Evolutionary conservation across 2,329 filamentous ascomycete genomes (phyloP), one percentile per base, ranked within the genome.

Genomic region (Colletotrichum incanum): DNA sequence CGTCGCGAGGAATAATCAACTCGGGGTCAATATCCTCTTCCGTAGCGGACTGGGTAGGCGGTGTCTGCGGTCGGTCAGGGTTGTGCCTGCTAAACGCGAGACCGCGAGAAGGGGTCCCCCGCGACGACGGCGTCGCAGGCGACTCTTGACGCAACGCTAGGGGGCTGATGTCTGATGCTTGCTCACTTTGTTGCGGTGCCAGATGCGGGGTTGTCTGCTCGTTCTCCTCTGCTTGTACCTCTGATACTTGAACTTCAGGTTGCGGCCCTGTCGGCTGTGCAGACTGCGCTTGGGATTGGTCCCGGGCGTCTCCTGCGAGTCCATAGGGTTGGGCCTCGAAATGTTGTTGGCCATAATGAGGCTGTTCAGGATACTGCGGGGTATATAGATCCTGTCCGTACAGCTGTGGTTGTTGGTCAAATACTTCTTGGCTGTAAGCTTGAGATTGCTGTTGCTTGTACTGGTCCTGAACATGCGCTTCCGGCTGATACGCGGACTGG

Each of bases 11-110:
- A 7, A 73, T 45, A 50, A 79, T 77, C 2, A 59, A 11, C 5
- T 76, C 70, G 11, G 76, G 66, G 14, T 77, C 75, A 6, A 66
- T 28, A 0, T 75, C 75, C 5, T 20, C 58, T 8, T 63, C 72
- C 26, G 18, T 5, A 20, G 54, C 62, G 18, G 26, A 39, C 26
- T 66, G 65, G 11, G 47, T 26, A 20, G 74, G 65, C 26, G 74
- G 74, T 16, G 76, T 78, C 41, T 70, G 73, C 5, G 76, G 74
- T 23, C 76, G 73, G 5, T 75, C 64, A 23, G 76, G 74, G 55
- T 77, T 77, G 66, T 79, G 78, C 11, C 76, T 73, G 75, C 79
- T 81, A 18, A 74, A 72, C 1, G 75, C 76, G 6, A 80, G 76
- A 7, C 80, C 77, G n/a, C 73, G 70, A 31, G 70, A 69, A 9